phyloP scores from a whole-genome alignment of 78 protist genomes.

The Protostelium mycophagum region DNA sequence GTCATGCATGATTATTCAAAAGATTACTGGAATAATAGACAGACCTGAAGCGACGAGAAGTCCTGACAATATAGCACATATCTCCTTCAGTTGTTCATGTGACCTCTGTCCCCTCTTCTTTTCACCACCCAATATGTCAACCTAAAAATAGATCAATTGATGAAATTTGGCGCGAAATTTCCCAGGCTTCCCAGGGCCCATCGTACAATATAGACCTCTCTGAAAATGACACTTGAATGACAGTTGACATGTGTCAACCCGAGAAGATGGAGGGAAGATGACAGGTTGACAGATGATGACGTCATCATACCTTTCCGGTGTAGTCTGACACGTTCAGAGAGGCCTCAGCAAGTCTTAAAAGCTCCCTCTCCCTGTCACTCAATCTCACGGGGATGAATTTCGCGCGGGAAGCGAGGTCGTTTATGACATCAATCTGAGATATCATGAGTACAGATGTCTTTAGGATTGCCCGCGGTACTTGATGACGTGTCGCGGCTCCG shows the following conservation, averaged over 20 bases:
- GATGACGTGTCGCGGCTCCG: no score
- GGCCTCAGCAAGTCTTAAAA: constrained; percentile 74
- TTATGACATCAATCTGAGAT: neutral
- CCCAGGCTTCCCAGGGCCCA: neutral
- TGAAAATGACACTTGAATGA: neutral
- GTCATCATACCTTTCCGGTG: constrained; percentile 69
- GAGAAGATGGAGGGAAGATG: neutral
- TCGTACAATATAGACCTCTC: neutral
- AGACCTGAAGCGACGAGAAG: constrained; percentile 71
- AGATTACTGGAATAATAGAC: constrained; percentile 12
- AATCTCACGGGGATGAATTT: constrained; percentile 64
- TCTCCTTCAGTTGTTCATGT: constrained; percentile 59
- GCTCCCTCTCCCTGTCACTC: constrained; percentile 58
- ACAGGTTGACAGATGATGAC: neutral
- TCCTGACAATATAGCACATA: constrained; percentile 75
- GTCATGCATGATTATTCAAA: no score
- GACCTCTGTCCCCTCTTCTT: constrained; percentile 32
- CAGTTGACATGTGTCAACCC: neutral
- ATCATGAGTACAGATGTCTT: no score
- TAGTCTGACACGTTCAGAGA: constrained; percentile 81
- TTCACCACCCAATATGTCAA: constrained; percentile 24
- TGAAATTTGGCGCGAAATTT: no score
- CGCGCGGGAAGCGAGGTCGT: constrained; percentile 23
- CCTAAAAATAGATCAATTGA: no score
- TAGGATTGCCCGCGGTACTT: no score